Base-by-base conservation (phyloP, 2,329 filamentous ascomycete species). In the Colletotrichum sp. region DNA sequence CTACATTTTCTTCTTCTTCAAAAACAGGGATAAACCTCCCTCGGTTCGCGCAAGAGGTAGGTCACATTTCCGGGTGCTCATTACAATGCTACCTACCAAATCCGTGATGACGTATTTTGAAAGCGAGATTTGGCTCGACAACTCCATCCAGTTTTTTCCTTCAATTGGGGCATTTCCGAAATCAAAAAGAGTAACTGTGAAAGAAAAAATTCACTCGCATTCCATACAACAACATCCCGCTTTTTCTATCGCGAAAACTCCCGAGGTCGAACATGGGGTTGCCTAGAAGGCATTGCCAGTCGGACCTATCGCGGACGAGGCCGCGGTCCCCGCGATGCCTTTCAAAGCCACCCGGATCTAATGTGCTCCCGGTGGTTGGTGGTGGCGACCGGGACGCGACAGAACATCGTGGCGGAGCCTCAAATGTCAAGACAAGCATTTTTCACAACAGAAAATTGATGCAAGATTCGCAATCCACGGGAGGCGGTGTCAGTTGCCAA, bases 201-300 rank as follows among this genome's bases (percentile, higher is more conserved):
- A 58, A 26, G 26, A 28, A 57, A 28, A 30, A 70, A 15, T 28
- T 43, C 4, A 69, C 8, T 21, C n/a, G 26, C 38, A 26, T 55
- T 8, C 21, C n/a, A 21, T 30, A 21, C 24, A 58, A 24, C 21
- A 61, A 34, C n/a, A 18, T 30, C 34, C 64, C 67, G 36, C 36
- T 72, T 26, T 24, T 69, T 74, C 18, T 34, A 52, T 68, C 43
- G 74, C 70, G 74, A 74, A 38, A 69, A 73, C 16, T 75, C 16
- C 70, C 70, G 74, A 65, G 7, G 6, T 7, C 24, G 13, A 34
- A 48, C 30, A 67, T 58, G 57, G 34, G 43, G 58, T 8, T 43
- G 30, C 65, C 24, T 8, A 32, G 38, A 18, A 28, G 34, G 67
- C 5, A 26, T 30, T 55, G 7, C 10, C 71, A 55, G 13, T 61